A percentile compares a stretch with the other conserved stretches of the same genome.
Evolutionary conservation across 108 stramenopile species (phyloP).

Genomic region (Pseudonitzschia delicatissima): DNA sequence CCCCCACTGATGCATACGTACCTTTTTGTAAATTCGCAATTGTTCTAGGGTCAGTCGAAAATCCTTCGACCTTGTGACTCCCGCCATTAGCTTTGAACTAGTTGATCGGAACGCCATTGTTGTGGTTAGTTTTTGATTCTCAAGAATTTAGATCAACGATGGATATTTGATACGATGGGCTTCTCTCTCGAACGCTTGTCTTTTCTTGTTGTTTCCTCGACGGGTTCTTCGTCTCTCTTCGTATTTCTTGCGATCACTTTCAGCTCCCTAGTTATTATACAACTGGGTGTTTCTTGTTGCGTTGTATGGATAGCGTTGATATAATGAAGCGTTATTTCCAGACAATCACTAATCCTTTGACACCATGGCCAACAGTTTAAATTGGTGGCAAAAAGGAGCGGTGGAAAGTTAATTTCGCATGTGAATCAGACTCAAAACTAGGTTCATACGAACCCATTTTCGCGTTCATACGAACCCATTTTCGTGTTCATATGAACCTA

Average conservation of each 20-base stretch:
- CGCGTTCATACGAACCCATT: no score
- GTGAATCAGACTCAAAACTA: no score
- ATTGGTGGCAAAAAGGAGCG: background rate
- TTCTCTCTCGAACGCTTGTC: background rate
- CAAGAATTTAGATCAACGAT: background rate
- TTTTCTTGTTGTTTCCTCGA: background rate
- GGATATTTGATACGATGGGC: background rate
- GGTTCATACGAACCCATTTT: no score
- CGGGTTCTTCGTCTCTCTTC: background rate
- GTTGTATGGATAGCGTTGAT: background rate
- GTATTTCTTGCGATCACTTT: background rate
- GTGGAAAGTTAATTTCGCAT: no score
- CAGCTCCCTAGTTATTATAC: background rate
- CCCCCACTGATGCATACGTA: background rate
- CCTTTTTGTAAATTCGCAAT: conserved; percentile 72
- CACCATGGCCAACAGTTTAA: background rate
- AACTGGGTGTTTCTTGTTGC: background rate
- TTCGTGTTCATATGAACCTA: no score
- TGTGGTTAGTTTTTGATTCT: background rate
- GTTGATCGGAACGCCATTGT: conserved; percentile 12
- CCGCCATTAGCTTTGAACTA: conserved; percentile 9
- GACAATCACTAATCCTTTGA: background rate
- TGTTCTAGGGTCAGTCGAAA: conserved; percentile 74
- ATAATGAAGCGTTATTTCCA: background rate
- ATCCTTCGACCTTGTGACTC: conserved; percentile 35